Evolutionary conservation across 441 rosid species (phyloP), one percentile per base, ranked within the genome.

Genomic region (Pelargonium citronellum): DNA sequence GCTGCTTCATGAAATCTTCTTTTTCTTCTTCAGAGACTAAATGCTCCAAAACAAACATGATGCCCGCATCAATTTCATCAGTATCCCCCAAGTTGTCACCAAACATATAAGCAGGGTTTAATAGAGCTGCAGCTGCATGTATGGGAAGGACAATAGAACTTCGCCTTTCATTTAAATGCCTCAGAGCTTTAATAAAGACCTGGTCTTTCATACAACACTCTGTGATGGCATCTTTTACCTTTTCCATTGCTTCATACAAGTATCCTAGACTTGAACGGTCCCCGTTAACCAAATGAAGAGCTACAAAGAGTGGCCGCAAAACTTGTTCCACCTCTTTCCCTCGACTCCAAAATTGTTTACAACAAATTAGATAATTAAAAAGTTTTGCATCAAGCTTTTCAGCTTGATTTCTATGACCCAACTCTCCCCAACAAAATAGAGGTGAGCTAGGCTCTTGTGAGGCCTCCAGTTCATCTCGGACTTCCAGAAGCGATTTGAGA

Each of bases 331-430:
- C 68, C 15, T 78, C 70, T 5, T 10, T 19, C 55, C 73, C 70
- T 46, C 63, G 55, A 12, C 9, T 57, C 77, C 78, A 78, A 41
- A 74, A 75, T 44, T 69, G 17, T 10, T 4, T 19, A 44, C 64
- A 39, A 20, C 0, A 17, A 66, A 75, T 10, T 24, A 24, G 27
- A 2, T 24, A 24, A 24, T 24, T 24, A 24, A 24, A 24, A 7
- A 71, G 37, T 15, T 7, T 0, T 6, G 67, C 13, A 43, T 65
- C 58, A 0, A 2, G 9, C 39, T 66, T 34, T 8, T 3, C 1
- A 1, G 0, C 39, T n/a, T 16, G n/a, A 13, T 69, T 44, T 44
- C 7, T 51, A 9, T 7, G 19, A 0, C 16, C 7, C 34, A 8
- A 5, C 61, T 27, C 0, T 1, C 15, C 73, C 39, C 34, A 5